Conservation (phyloP, 2,329 filamentous ascomycete genomes). For the Diaporthe ampelina region DNA sequence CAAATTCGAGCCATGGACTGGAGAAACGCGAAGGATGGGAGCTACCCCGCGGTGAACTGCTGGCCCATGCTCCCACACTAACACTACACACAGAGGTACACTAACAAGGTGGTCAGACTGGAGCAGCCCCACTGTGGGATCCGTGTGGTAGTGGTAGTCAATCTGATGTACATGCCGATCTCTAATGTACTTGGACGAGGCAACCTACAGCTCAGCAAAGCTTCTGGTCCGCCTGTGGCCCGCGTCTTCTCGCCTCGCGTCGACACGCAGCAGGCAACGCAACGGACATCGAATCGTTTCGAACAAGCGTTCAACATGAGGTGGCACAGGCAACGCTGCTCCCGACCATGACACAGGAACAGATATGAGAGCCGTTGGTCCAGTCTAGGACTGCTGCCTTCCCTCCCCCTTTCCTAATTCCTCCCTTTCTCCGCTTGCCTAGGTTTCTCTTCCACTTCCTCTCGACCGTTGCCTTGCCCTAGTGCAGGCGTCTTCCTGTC, state of each 20-base stretch:
- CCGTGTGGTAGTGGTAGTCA: no score
- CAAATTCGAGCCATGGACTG: not conserved
- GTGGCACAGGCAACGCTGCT: constrained; percentile 19
- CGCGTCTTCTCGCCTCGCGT: not conserved
- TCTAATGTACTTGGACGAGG: not conserved
- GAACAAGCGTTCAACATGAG: constrained; percentile 19
- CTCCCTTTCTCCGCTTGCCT: not conserved
- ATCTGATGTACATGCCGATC: no score
- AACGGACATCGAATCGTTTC: not conserved
- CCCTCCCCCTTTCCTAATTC: not conserved
- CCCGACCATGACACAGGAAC: not conserved
- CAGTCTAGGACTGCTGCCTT: not conserved
- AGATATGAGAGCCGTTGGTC: not conserved
- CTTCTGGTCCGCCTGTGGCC: constrained; percentile 1
- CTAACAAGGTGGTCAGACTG: no score
- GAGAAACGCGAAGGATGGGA: not conserved
- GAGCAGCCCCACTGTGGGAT: no score
- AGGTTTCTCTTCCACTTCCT: not conserved
- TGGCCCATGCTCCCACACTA: not conserved
- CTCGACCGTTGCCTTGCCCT: not conserved
- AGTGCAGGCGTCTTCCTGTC: not conserved
- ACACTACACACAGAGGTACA: no score
- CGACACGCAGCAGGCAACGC: not conserved
- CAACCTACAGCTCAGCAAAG: not conserved
- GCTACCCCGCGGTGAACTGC: constrained; percentile 31